These are phyloP conservation scores for Huntiella moniliformis DNA, from an alignment of 2,329 filamentous ascomycete genomes.

Conservation along the genomic window DNA sequence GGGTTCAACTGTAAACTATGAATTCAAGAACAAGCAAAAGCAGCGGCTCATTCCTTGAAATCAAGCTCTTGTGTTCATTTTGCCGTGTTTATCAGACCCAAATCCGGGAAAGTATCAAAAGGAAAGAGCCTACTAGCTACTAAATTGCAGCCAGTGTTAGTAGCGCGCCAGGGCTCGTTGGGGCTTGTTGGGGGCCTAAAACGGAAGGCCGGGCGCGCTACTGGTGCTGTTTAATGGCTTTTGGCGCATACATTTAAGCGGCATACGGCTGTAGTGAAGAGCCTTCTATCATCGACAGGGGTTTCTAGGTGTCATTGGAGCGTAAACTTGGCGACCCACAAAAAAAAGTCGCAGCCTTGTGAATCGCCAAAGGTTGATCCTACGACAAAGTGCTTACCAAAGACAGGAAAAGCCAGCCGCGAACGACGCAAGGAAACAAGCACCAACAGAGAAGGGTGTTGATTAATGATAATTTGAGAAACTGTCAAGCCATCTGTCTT, in stretches of 20 bases:
- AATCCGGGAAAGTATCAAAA: too few species aligned
- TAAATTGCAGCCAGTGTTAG: not conserved
- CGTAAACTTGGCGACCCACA: conserved; percentile 5
- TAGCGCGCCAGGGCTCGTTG: too few species aligned
- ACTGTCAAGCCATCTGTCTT: not conserved
- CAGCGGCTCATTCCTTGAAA: not conserved
- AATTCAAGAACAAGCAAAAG: conserved; percentile 1
- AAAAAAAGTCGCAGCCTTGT: conserved; percentile 12
- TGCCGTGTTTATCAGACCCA: not conserved
- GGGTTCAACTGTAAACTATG: not conserved
- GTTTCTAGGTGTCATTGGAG: too few species aligned
- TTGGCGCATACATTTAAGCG: conserved; percentile 7
- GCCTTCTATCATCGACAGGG: too few species aligned
- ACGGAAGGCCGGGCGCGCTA: too few species aligned
- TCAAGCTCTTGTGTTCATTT: not conserved
- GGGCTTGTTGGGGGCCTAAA: too few species aligned
- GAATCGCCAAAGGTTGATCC: not conserved
- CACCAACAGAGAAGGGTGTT: too few species aligned
- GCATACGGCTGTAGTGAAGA: conserved; percentile 3
- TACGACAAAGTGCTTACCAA: too few species aligned
- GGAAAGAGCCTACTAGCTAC: not conserved
- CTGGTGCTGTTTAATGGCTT: too few species aligned
- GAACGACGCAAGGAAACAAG: too few species aligned
- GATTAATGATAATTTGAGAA: too few species aligned
- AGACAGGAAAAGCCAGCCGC: too few species aligned